Conservation (phyloP, 1,284 basidiomycete species). For the Austroboletus novae-zelandiae region DNA sequence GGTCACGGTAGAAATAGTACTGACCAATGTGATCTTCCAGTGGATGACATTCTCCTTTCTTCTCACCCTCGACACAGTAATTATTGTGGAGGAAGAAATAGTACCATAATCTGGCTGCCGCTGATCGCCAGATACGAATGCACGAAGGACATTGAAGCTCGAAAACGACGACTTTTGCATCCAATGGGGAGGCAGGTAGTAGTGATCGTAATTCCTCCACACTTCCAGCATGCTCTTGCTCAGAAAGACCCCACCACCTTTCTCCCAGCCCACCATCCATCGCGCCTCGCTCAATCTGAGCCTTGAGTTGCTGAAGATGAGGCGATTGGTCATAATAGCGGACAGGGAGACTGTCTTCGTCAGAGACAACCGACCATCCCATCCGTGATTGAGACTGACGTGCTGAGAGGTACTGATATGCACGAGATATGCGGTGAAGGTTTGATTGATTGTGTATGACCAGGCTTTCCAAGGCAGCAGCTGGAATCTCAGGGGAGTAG, state of each 20-base stretch:
- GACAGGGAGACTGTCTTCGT: too few species aligned
- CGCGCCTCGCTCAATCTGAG: background rate
- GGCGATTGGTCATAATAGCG: too few species aligned
- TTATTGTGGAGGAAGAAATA: too few species aligned
- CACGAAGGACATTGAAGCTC: conserved; percentile 5
- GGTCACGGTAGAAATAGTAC: background rate
- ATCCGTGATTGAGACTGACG: too few species aligned
- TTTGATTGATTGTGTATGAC: background rate
- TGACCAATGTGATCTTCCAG: background rate
- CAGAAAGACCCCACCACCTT: too few species aligned
- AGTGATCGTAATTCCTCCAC: too few species aligned
- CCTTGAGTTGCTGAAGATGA: background rate
- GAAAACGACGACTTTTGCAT: conserved; percentile 4
- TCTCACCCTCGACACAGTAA: too few species aligned
- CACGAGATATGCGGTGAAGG: background rate
- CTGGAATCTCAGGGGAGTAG: background rate
- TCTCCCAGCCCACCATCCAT: too few species aligned
- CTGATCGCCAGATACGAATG: conserved; percentile 7
- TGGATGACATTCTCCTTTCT: too few species aligned
- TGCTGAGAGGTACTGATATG: conserved; percentile 1
- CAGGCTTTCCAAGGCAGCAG: background rate
- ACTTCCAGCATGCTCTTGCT: too few species aligned
- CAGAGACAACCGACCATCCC: too few species aligned
- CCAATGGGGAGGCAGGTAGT: background rate
- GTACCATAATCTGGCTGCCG: background rate